Percentiles rank a stretch among this genome's conserved stretches.
These are phyloP conservation scores for Pterocarpus santalinus DNA, from an alignment of 306 rosid genomes.

Conservation along the genomic window DNA sequence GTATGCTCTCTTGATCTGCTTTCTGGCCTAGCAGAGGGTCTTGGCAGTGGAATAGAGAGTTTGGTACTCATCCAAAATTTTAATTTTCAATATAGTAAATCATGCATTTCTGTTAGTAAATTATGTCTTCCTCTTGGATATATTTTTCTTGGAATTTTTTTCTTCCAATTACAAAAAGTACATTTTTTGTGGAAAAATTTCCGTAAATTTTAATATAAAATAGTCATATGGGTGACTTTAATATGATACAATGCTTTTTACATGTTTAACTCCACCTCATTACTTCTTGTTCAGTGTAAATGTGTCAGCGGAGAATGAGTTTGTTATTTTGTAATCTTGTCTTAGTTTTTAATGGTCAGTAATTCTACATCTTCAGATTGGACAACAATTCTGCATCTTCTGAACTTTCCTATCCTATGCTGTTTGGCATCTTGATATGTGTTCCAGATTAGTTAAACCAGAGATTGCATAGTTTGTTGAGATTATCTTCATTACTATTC, in stretches of 20 bases:
- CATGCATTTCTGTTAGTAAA: slow-evolving; percentile 17
- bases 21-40: slow-evolving; percentile 98
- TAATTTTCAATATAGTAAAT: slow-evolving; percentile 28
- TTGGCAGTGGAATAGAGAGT: slow-evolving; percentile 98
- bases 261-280: neutral
- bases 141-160: slow-evolving; percentile 35
- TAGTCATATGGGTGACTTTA: neutral
- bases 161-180: neutral
- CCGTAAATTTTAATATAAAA: neutral
- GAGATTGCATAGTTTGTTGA: slow-evolving; percentile 40
- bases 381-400: slow-evolving; percentile 26
- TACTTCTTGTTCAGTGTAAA: neutral
- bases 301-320: neutral
- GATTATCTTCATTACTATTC: slow-evolving; percentile 26
- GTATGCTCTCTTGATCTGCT: slow-evolving; percentile 98
- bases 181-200: neutral
- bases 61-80: slow-evolving; percentile 68
- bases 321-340: neutral
- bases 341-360: neutral
- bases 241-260: neutral
- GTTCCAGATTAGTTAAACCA: slow-evolving; percentile 20
- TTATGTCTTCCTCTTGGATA: slow-evolving; percentile 34
- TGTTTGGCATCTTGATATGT: slow-evolving; percentile 33
- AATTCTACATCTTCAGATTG: slow-evolving; percentile 27
- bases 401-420: slow-evolving; percentile 21